Evolutionary conservation across 192 early-diverging fungal species (phyloP), one percentile per base, ranked within the genome.

Genomic region (Phycomyces blakesleeanus): DNA sequence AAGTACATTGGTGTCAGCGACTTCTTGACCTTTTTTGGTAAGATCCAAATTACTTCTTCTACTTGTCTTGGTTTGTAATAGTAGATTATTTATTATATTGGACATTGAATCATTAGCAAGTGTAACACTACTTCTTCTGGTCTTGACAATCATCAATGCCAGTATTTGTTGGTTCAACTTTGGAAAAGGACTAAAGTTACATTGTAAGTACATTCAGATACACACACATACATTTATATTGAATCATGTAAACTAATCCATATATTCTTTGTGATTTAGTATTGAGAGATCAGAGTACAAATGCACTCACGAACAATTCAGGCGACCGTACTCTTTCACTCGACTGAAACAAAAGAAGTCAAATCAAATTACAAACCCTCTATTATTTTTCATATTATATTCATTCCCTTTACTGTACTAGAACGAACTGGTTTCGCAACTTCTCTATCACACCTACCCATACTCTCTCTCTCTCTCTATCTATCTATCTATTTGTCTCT

Each of bases 21-120:
- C 18, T 87, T 86, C 59, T 56, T 92, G 52, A 90, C 87, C 0
- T 78, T 92, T 65, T 92, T 90, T 67, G 85, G 85, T 87, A 83
- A 63, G 72, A n/a, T 14, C 40, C 14, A 41, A 14, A 14, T 6
- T 10, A 10, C 40, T 6, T 41, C 40, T 14, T 41, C 8, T 41
- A 14, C 40, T 10, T 10, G 14, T 10, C 40, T n/a, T n/a, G n/a
- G n/a, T n/a, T 39, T 20, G 21, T 50, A 50, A 50, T 20, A 9
- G 49, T 12, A 2, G 11, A 14, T 44, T 15, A 2, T 3, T 20
- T 22, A 38, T 59, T 39, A 22, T 5, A n/a, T 25, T 18, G n/a
- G n/a, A 34, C 29, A 0, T 2, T 14, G 7, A 27, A 29, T 21
- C 39, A 57, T 22, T 39, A 79, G 73, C 73, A 29, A 58, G 70